Conservation (phyloP, 768 basidiomycete genomes). For the Mrakia blollopis region DNA sequence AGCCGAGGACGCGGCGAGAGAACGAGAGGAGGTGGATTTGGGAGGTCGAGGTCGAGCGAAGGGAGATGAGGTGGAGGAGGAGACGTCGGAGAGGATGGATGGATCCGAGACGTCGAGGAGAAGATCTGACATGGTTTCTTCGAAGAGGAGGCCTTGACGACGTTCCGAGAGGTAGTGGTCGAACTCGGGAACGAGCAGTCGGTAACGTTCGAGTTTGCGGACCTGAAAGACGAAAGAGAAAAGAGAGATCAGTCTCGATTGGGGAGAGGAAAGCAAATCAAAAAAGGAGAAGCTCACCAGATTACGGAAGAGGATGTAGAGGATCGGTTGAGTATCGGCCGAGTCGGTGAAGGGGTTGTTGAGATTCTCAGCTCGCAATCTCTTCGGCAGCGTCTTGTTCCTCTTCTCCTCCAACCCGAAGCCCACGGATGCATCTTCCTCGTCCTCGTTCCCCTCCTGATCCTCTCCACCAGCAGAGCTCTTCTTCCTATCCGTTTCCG, state of each 20-base stretch:
- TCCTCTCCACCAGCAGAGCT: constrained; percentile 72
- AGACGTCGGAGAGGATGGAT: constrained; percentile 37
- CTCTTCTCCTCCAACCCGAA: constrained; percentile 70
- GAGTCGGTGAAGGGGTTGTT: constrained; percentile 20
- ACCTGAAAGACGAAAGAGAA: not conserved
- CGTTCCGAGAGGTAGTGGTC: constrained; percentile 79
- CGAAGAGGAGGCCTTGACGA: constrained; percentile 80
- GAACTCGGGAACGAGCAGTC: constrained; percentile 67
- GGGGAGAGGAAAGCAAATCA: no score
- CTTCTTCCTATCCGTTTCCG: constrained; percentile 39
- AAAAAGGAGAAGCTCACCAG: constrained; percentile 55
- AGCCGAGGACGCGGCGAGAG: constrained; percentile 13
- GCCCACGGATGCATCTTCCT: not conserved
- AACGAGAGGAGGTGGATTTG: not conserved
- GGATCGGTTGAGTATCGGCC: constrained; percentile 51
- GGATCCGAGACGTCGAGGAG: constrained; percentile 10
- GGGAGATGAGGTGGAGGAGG: constrained; percentile 35
- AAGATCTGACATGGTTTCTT: constrained; percentile 77
- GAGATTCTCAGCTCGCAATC: not conserved
- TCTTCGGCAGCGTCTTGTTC: constrained; percentile 38
- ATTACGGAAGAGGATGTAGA: constrained; percentile 73
- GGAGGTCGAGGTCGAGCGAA: constrained; percentile 38
- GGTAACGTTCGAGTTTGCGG: constrained; percentile 68
- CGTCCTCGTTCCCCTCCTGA: not conserved
- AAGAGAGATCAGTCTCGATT: not conserved